Evolutionary conservation across 805 yeast genomes (phyloP), one percentile per base, ranked within the genome.

Genomic region (Yarrowia alimentaria): DNA sequence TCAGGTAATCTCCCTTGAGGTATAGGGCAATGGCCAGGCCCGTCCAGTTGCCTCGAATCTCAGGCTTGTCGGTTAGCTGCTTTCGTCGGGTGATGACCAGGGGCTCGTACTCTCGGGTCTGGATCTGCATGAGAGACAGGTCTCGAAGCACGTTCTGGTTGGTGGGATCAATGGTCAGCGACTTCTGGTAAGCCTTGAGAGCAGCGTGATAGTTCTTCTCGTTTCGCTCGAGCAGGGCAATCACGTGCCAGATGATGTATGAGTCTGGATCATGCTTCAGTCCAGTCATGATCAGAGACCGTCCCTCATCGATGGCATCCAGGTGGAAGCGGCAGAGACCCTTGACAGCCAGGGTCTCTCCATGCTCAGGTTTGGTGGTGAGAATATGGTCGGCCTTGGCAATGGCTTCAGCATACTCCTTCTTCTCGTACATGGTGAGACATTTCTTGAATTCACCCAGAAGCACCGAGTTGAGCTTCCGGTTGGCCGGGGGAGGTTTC

Each of bases 401-500:
- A 59, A 90, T 67, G 1, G 96, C 79, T 61, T 91, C 89, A 64
- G 86, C 86, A 72, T 90, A 90, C 65, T 88, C 89, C 64, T 86
- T 88, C 40, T 75, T 64, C 63, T 93, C 98, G 61, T 88, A 93
- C 22, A 85, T 74, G 58, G 80, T 80, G 60, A 93, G 73, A 1
- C 96, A 96, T 58, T 83, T 85, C 53, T 83, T 76, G 70, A 91
- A 89, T 56, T 78, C 78, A 24, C 75, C 73, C 52, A 85, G 91
- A 57, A 88, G 95, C 64, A 85, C 87, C 24, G 66, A 64, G 55
- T 63, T 66, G 52, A 62, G 64, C 35, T 53, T 45, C 33, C 66
- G 53, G 56, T 60, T 56, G 43, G 61, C 57, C 10, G 68, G 66
- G 14, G 21, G 14, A 1, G n/a, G n/a, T 26, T 26, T 13, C 6